These are phyloP conservation scores for Psophocarpus tetragonolobus DNA, from an alignment of 306 rosid species.

Conservation along the genomic window DNA sequence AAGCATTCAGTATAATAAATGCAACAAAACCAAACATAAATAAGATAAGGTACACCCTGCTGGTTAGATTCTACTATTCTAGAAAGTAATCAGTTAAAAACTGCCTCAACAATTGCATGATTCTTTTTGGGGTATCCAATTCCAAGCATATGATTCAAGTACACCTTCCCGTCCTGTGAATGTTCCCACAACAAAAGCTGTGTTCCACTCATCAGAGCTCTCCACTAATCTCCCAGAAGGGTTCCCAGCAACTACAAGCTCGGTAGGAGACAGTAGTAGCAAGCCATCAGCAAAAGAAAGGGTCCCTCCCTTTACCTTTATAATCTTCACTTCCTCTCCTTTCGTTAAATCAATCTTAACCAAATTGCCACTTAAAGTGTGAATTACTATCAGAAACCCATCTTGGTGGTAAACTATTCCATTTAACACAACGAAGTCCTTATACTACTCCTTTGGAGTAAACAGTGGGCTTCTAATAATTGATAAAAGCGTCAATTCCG, in stretches of 20 bases:
- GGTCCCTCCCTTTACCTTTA: constrained; percentile 57
- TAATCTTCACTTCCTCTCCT: constrained; percentile 66
- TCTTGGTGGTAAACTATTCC: constrained; percentile 93
- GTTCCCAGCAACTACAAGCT: constrained; percentile 78
- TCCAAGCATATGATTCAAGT: constrained; percentile 69
- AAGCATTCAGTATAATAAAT: not conserved
- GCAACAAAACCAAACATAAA: constrained; percentile 22
- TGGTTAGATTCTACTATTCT: not conserved
- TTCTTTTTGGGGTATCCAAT: constrained; percentile 86
- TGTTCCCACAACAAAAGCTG: constrained; percentile 61
- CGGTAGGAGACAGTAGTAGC: constrained; percentile 67
- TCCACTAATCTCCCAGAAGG: constrained; percentile 82
- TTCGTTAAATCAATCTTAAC: constrained; percentile 64
- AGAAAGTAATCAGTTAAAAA: constrained; percentile 38
- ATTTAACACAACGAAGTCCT: constrained; percentile 65
- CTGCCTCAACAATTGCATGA: constrained; percentile 84
- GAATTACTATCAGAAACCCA: constrained; percentile 74
- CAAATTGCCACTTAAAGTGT: constrained; percentile 74
- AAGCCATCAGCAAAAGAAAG: constrained; percentile 78
- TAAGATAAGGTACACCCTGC: not conserved
- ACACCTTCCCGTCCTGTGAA: constrained; percentile 80
- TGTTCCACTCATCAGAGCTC: constrained; percentile 88
- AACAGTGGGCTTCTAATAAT: constrained; percentile 67
- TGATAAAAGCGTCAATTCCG: constrained; percentile 57
- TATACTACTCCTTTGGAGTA: constrained; percentile 76